These are phyloP conservation scores for Mimosa bimucronata DNA, from an alignment of 306 rosid genomes.

Conservation along the genomic window DNA sequence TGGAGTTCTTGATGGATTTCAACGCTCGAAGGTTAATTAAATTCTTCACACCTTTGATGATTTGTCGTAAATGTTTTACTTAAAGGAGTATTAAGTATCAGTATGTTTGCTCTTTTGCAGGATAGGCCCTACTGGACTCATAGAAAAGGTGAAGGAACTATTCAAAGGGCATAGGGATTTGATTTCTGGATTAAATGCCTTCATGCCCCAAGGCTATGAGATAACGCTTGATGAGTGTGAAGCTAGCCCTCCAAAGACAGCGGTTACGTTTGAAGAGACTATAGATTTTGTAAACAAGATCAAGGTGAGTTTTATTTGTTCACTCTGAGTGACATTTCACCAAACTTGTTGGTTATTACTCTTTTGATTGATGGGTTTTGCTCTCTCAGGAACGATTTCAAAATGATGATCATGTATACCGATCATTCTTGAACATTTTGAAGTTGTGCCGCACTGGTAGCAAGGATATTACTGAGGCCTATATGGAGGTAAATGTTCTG, in stretches of 20 bases:
- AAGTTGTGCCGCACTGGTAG: slow-evolving; percentile 41
- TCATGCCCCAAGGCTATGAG: slow-evolving; percentile 71
- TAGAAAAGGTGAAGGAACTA: slow-evolving; percentile 64
- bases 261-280: slow-evolving; percentile 60
- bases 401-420: slow-evolving; percentile 51
- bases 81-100: no score
- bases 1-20: slow-evolving; percentile 74
- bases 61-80: neutral
- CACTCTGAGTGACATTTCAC: neutral
- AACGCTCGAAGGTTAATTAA: slow-evolving; percentile 75
- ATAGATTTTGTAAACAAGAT: slow-evolving; percentile 61
- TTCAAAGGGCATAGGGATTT: slow-evolving; percentile 72
- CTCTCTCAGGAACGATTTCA: slow-evolving; percentile 61
- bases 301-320: slow-evolving; percentile 43
- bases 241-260: slow-evolving; percentile 48
- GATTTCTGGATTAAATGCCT: slow-evolving; percentile 74
- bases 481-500: slow-evolving; percentile 52
- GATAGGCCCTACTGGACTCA: slow-evolving; percentile 64
- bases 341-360: neutral
- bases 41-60: slow-evolving; percentile 12
- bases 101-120: slow-evolving; percentile 47
- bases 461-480: slow-evolving; percentile 53
- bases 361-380: slow-evolving; percentile 12
- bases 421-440: slow-evolving; percentile 60
- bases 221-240: slow-evolving; percentile 49